Percentiles rank a stretch among this genome's conserved stretches.
phyloP scores from a whole-genome alignment of 148 eudicot genomes.

The Rhododendron henanense region DNA sequence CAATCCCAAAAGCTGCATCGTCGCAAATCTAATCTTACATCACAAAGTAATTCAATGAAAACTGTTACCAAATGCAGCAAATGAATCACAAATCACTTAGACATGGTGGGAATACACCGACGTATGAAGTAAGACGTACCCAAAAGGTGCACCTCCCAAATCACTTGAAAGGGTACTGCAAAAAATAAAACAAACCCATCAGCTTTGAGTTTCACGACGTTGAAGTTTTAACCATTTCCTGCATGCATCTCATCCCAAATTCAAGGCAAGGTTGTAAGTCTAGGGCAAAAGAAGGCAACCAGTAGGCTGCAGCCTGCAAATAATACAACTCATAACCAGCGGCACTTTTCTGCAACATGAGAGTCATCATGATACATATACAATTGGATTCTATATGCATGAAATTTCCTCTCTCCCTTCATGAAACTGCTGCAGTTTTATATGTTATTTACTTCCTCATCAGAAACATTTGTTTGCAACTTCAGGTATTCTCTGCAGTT shows the following conservation, averaged over 20 bases:
- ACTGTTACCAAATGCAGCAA: not conserved
- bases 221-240: not conserved
- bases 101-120: not conserved
- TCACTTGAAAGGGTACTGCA: slow-evolving; percentile 75
- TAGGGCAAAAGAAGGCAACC: not conserved
- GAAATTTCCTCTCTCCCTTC: not conserved
- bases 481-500: not conserved
- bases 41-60: not conserved
- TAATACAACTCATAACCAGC: not conserved
- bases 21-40: not conserved
- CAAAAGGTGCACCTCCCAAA: slow-evolving; percentile 86
- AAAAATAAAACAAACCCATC: slow-evolving; percentile 8
- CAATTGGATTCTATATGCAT: not conserved
- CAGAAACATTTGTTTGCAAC: not conserved
- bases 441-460: not conserved
- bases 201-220: not conserved
- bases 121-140: slow-evolving; percentile 39
- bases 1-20: not conserved
- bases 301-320: not conserved
- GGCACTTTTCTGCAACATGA: not conserved
- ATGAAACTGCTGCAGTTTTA: not conserved
- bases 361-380: not conserved
- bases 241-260: not conserved
- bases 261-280: not conserved
- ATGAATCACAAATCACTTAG: not conserved